Conservation (phyloP, 2,329 filamentous ascomycete species). For the Ophiocordyceps polyrhachis-furcata region DNA sequence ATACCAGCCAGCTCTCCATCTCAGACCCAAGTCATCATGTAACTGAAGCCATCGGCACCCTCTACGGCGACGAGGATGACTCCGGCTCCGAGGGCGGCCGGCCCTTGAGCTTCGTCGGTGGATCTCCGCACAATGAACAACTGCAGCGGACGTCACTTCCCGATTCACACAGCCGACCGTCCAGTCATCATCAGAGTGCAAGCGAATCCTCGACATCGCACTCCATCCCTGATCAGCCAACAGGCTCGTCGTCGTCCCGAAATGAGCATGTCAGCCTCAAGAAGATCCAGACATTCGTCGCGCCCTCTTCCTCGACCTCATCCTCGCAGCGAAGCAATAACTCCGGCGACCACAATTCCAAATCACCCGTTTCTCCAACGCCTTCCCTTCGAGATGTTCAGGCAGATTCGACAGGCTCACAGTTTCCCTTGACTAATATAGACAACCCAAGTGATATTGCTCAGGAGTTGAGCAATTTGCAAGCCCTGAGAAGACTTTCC, state of each 20-base stretch:
- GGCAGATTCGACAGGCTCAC: constrained; percentile 39
- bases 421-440: constrained; percentile 78
- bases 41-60: constrained; percentile 78
- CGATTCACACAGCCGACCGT: constrained; percentile 1
- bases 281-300: constrained; percentile 24
- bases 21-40: constrained; percentile 88
- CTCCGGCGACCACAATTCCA: constrained; percentile 21
- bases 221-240: constrained; percentile 26
- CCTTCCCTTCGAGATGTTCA: constrained; percentile 34
- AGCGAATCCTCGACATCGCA: constrained; percentile 21
- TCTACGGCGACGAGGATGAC: constrained; percentile 65
- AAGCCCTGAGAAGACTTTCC: constrained; percentile 78
- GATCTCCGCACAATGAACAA: constrained; percentile 34
- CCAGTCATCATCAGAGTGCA: constrained; percentile 14
- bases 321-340: constrained; percentile 19
- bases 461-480: constrained; percentile 80
- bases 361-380: constrained; percentile 31
- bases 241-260: constrained; percentile 10
- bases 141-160: constrained; percentile 16
- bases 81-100: constrained; percentile 35
- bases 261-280: constrained; percentile 17
- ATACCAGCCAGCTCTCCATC: constrained; percentile 42
- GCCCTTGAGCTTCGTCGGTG: constrained; percentile 55
- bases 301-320: constrained; percentile 13
- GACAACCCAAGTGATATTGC: constrained; percentile 77